Evolutionary conservation across 257 asterid genomes (phyloP).

Genomic region (Craterostigma plantagineum): DNA sequence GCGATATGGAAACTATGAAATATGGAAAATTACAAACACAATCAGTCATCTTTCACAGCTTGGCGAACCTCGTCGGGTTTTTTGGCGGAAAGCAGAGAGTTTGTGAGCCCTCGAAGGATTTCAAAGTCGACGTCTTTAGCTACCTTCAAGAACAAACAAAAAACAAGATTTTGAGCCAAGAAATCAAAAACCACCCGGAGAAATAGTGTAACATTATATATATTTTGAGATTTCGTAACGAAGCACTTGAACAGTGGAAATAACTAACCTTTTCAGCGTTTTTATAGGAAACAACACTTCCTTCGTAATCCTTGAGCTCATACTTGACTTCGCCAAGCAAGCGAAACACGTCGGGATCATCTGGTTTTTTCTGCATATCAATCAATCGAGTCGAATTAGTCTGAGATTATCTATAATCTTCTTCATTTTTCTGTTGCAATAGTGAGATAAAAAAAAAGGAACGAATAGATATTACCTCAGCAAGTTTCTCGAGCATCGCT

Average conservation of each 20-base stretch:
- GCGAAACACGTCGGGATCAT: conserved; percentile 74
- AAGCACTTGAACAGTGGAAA: too few relatives aligned
- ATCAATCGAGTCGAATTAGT: conserved; percentile 3
- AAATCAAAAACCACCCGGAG: background rate
- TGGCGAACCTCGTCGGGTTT: conserved; percentile 74
- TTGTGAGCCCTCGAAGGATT: conserved; percentile 76
- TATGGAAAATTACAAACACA: background rate
- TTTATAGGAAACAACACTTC: conserved; percentile 66
- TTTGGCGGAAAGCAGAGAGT: conserved; percentile 64
- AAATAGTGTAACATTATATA: too few relatives aligned
- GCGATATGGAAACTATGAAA: conserved; percentile 2
- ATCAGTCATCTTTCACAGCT: background rate
- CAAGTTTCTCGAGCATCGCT: conserved; percentile 50
- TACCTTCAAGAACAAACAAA: conserved; percentile 29
- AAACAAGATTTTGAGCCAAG: conserved; percentile 8
- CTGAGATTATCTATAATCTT: background rate
- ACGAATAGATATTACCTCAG: conserved; percentile 38
- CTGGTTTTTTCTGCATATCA: conserved; percentile 43
- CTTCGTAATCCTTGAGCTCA: conserved; percentile 68
- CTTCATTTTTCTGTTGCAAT: background rate
- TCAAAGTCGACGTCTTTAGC: conserved; percentile 50
- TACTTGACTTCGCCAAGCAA: conserved; percentile 92
- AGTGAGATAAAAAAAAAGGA: conserved; percentile 5
- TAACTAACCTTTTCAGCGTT: conserved; percentile 50
- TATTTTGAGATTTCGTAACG: too few relatives aligned